These are phyloP conservation scores for Coniella lustricola DNA, from an alignment of 2,329 filamentous ascomycete species.

Conservation along the genomic window DNA sequence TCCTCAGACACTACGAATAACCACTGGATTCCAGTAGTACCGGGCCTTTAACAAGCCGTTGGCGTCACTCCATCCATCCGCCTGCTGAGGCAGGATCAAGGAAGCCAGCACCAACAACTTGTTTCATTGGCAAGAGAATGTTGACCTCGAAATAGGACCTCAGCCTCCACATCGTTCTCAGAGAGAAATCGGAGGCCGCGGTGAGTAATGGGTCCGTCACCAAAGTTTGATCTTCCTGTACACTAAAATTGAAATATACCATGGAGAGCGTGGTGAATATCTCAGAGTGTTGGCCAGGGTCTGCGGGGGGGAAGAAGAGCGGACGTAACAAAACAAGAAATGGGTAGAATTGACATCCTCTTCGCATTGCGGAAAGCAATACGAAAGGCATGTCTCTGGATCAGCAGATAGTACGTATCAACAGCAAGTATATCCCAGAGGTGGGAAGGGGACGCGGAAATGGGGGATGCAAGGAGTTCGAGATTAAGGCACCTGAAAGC, in stretches of 20 bases:
- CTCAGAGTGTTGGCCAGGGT: conserved; percentile 78
- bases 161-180: conserved; percentile 47
- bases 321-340: no score
- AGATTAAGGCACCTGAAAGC: conserved; percentile 13
- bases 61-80: no score
- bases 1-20: no score
- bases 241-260: conserved; percentile 79
- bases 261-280: conserved; percentile 57
- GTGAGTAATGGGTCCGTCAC: conserved; percentile 56
- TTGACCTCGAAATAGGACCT: conserved; percentile 66
- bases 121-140: conserved; percentile 30
- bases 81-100: no score
- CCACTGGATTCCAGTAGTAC: no score
- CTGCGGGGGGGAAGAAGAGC: neutral
- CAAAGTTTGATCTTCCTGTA: conserved; percentile 60
- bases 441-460: neutral
- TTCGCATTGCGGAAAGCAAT: no score
- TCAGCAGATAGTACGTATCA: neutral
- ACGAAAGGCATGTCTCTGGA: no score
- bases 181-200: conserved; percentile 45
- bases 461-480: neutral
- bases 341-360: no score
- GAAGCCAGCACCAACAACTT: no score
- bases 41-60: no score
- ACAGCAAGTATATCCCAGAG: neutral